Evolutionary conservation across 2,329 filamentous ascomycete species (phyloP), one percentile per base, ranked within the genome.

Genomic region (Monosporascus sp.): DNA sequence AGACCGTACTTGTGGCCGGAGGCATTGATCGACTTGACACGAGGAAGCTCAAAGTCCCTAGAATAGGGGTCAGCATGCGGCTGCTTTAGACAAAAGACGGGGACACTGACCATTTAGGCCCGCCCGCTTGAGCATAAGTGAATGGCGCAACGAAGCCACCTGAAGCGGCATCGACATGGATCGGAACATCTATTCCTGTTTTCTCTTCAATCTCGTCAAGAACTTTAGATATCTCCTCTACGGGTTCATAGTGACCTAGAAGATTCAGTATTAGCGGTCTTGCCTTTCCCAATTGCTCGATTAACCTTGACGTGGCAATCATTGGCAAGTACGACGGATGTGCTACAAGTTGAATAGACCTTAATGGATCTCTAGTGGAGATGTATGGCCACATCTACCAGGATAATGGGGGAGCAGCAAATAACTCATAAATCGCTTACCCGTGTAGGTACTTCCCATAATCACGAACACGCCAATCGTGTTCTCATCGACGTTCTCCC

Each of bases 401-500:
- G 27, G 9, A 31, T 31, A 31, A 31, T 11, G 5, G 9, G 27
- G 0, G 17, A 41, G 17, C 7, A 11, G 17, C 17, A 20, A 9
- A 7, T 41, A 18, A 5, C 14, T 44, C 9, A 20, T 15, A 44
- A 24, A 7, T n/a, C 22, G 20, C 41, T 18, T 24, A 44, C 41
- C 86, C 0, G 87, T 90, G 60, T 89, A 90, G 0, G 87, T 90
- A 49, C 79, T 85, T 3, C 87, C 86, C 5, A 90, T 63, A 50
- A 89, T 89, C 0, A 87, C 83, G 62, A 88, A 89, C 0, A 90
- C 73, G n/a, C 87, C 87, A 60, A 90, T 89, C 0, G 87, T 90
- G 60, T 89, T 89, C 69, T 89, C 86, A 56, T 90, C 86, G 36
- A 89, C 77, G 57, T 86, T 86, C 60, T 88, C 66, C 62, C 78